Evolutionary conservation across 202 grass and related monocot species (phyloP).

Genomic region (Schoenoplectus tabernaemontani): DNA sequence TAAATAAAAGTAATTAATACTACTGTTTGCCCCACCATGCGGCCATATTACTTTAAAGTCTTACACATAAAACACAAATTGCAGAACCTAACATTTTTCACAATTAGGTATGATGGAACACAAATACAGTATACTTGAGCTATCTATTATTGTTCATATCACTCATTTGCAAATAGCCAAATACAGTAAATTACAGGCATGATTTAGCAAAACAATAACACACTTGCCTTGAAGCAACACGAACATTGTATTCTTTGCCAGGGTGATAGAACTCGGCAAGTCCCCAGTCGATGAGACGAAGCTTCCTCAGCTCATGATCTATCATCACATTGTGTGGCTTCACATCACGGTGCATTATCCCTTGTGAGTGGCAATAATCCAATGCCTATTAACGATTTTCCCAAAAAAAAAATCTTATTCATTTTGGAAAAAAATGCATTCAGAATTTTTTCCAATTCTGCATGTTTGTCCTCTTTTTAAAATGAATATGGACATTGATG

Average conservation of each 20-base stretch:
- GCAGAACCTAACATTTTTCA: too few relatives aligned
- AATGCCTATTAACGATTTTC: constrained; percentile 38
- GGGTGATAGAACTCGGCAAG: constrained; percentile 81
- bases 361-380: constrained; percentile 76
- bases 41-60: not conserved
- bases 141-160: not conserved
- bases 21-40: not conserved
- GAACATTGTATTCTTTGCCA: constrained; percentile 66
- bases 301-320: constrained; percentile 68
- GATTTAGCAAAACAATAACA: not conserved
- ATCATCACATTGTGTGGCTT: constrained; percentile 89
- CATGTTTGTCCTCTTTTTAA: not conserved
- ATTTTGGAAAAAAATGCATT: not conserved
- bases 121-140: not conserved
- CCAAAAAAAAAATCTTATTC: not conserved
- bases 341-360: constrained; percentile 87
- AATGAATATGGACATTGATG: not conserved
- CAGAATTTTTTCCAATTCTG: not conserved
- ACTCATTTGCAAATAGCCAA: not conserved
- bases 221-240: constrained; percentile 69
- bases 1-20: not conserved
- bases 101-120: not conserved
- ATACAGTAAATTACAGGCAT: not conserved
- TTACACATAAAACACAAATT: too few relatives aligned
- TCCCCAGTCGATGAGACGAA: constrained; percentile 78